A percentile compares a stretch with the other conserved stretches of the same genome.
Evolutionary conservation across 148 eudicot genomes (phyloP).

Genomic region (Amaranthus cruentus): DNA sequence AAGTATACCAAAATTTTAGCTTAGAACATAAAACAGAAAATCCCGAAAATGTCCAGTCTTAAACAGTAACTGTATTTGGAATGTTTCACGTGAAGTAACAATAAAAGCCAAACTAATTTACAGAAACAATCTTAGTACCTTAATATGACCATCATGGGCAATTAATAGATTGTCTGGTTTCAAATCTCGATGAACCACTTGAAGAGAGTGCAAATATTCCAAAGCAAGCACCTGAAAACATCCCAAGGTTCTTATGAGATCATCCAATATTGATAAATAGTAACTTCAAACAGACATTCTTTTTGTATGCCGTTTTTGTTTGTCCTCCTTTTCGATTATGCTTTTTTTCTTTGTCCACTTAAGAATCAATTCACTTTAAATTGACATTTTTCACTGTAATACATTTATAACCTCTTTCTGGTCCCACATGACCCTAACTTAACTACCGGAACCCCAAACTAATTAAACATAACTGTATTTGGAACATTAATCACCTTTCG

Average conservation of each 20-base stretch:
- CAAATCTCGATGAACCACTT: slow-evolving; percentile 97
- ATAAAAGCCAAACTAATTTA: background rate
- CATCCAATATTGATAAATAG: background rate
- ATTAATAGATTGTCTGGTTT: slow-evolving; percentile 97
- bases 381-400: no score
- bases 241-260: slow-evolving; percentile 17
- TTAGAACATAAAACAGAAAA: background rate
- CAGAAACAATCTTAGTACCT: slow-evolving; percentile 39
- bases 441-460: no score
- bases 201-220: slow-evolving; percentile 91
- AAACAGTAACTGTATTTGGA: background rate
- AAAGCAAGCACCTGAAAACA: slow-evolving; percentile 84
- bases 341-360: no score
- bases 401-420: no score
- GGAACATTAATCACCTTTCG: no score
- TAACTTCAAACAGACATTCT: background rate
- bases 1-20: background rate
- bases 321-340: no score
- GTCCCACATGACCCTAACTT: no score
- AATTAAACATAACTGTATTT: no score
- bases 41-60: background rate
- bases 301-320: no score
- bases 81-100: background rate
- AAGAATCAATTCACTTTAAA: no score
- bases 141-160: slow-evolving; percentile 98